Base-by-base conservation (phyloP, 2,329 filamentous ascomycete genomes). In the Tolypocladium cylindrosporum region DNA sequence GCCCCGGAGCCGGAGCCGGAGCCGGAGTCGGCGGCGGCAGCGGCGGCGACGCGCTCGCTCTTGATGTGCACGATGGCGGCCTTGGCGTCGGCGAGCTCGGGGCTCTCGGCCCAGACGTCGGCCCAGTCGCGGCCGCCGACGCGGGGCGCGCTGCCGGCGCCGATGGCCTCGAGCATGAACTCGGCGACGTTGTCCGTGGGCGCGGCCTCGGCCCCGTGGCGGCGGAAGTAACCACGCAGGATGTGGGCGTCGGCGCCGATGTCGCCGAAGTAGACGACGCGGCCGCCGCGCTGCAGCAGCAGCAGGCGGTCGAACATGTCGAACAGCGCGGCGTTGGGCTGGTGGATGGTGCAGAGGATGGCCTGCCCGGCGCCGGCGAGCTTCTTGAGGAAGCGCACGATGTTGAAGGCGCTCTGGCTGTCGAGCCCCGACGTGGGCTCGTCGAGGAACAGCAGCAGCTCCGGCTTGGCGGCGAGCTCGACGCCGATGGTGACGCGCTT, bases 401-500 rank as follows among this genome's bases (percentile, higher is more conserved):
- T 90, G 71, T 89, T 89, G 75, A 87, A 91, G 21, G 88, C 87
- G 58, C 81, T 85, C 69, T 89, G 72, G 58, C 70, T 68, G 62
- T 74, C 72, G 1, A 92, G 82, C 58, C 89, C 89, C 2, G 84
- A 88, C 0, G 89, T 91, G 0, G 88, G 89, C 70, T 92, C 89
- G 62, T 92, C 89, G 42, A 92, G 74, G 78, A 92, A 92, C 27
- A 92, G 79, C 1, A 91, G 79, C 7, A 91, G 76, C 63, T 90
- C 82, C 1, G 88, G 88, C 72, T 89, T 94, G 19, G 91, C 91
- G 10, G 90, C 90, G 9, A 96, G 79, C 68, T 96, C 91, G 11
- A 96, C 90, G 65, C 90, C 91, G 59, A 96, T 96, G 0, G 91
- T 96, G n/a, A 96, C 83, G 65, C 90, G 88, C 73, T 86, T 86